Evolutionary conservation across 208 protist species (phyloP).

Genomic region (Leishmania aethiopica): DNA sequence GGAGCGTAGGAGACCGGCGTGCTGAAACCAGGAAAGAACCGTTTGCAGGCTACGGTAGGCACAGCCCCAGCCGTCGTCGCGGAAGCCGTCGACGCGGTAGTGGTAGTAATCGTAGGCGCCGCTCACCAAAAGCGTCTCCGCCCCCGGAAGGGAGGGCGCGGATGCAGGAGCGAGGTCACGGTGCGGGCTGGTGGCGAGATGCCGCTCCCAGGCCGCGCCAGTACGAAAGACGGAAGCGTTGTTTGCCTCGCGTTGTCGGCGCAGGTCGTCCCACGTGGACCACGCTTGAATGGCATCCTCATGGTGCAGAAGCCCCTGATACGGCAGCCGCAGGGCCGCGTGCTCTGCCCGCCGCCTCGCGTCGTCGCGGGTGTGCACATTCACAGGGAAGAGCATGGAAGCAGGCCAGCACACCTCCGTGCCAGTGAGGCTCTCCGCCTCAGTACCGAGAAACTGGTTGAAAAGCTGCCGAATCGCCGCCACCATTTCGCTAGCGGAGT

Average conservation of each 20-base stretch:
- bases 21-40: conserved; percentile 84
- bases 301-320: conserved; percentile 37
- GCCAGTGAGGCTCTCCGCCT: not conserved
- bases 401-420: conserved; percentile 66
- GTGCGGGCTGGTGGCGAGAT: conserved; percentile 63
- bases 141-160: conserved; percentile 33
- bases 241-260: not conserved
- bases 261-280: conserved; percentile 23
- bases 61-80: conserved; percentile 96
- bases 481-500: conserved; percentile 40
- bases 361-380: conserved; percentile 49
- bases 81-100: conserved; percentile 93
- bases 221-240: conserved; percentile 12
- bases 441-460: conserved; percentile 19
- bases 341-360: conserved; percentile 53
- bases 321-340: conserved; percentile 50
- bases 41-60: conserved; percentile 94
- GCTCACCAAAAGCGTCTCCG: conserved; percentile 51
- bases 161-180: conserved; percentile 24
- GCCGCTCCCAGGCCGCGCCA: conserved; percentile 56
- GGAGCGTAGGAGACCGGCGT: conserved; percentile 46
- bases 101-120: conserved; percentile 96
- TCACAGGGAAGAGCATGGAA: conserved; percentile 57
- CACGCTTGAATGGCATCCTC: conserved; percentile 38
- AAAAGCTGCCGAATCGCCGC: conserved; percentile 35